Base-by-base conservation (phyloP, 1,284 basidiomycete species). In the Grifola frondosa region DNA sequence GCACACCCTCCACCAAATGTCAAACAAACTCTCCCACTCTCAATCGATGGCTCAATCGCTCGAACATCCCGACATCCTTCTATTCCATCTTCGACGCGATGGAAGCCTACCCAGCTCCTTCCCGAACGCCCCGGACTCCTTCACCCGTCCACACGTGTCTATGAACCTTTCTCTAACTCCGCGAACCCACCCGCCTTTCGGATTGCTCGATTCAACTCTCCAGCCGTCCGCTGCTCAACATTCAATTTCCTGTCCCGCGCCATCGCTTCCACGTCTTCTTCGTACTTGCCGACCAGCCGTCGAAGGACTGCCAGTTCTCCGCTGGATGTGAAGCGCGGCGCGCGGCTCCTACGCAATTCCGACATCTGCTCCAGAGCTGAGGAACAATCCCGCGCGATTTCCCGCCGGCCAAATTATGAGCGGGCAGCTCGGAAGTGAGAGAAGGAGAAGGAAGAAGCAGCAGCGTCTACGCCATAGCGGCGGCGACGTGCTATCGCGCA, bases 211-310 rank as follows among this genome's bases (percentile, higher is more conserved):
- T 62, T 75, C 59, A 99, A 69, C 68, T 95, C 84, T 13, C 92
- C 95, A 26, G 74, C 76, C 4, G 94, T 98, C 62, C 87, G 83
- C 68, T 98, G 96, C 67, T 84, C 85, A 17, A 80, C 68, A 61
- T 99, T 98, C 49, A 88, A 65, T 64, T 76, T 84, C 51, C 80
- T 69, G 68, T 98, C 95, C 51, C 74, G 74, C 9, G 84, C 81
- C 92, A 97, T 97, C 29, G 67, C 72, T 20, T 80, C 77, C 15
- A 84, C 68, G 66, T 98, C 87, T 28, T 74, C 69, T 0, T 84
- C 88, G 67, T 98, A 74, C 63, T 80, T 85, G 29, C 66, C 62
- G 9, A 92, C 79, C 24, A 98, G 74, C 28, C 76, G 68, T 37
- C 66, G 64, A 28, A 99, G 74, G 71, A 86, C 91, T 29, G 67